These are phyloP conservation scores for Trebouxia sp. DNA, from an alignment of 139 green algal species.

Conservation along the genomic window DNA sequence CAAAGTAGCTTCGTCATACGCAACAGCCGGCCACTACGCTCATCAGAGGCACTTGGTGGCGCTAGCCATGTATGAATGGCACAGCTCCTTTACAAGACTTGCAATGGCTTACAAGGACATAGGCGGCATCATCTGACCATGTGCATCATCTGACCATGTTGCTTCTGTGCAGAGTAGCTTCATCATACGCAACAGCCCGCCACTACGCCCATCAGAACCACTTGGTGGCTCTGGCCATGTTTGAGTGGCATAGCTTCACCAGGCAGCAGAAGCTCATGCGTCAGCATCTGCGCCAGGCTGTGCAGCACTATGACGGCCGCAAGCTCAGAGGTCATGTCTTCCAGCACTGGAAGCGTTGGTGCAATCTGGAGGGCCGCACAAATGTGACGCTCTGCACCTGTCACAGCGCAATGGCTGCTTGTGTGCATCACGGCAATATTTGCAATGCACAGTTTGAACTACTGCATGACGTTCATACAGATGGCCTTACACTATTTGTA, in stretches of 20 bases:
- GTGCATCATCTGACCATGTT: too few relatives aligned
- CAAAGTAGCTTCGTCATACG: too few relatives aligned
- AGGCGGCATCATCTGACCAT: too few relatives aligned
- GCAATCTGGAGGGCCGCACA: not conserved
- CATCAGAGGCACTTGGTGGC: too few relatives aligned
- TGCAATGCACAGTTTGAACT: too few relatives aligned
- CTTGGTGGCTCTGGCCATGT: constrained; percentile 25
- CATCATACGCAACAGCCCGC: not conserved
- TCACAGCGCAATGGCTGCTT: not conserved
- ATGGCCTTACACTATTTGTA: too few relatives aligned
- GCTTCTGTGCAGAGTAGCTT: not conserved
- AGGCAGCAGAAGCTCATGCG: constrained; percentile 21
- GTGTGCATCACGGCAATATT: too few relatives aligned
- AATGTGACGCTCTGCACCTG: not conserved
- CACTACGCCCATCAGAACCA: constrained; percentile 13
- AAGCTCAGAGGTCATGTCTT: constrained; percentile 10
- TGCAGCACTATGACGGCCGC: not conserved
- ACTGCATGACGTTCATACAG: too few relatives aligned
- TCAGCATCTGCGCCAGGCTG: not conserved
- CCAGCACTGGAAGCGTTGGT: constrained; percentile 11
- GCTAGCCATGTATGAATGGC: too few relatives aligned
- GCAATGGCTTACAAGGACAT: too few relatives aligned
- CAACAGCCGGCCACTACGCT: too few relatives aligned
- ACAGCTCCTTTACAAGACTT: too few relatives aligned
- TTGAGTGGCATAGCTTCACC: constrained; percentile 17